phyloP scores from a whole-genome alignment of 2,329 filamentous ascomycete genomes.

The Apiospora phragmitis region DNA sequence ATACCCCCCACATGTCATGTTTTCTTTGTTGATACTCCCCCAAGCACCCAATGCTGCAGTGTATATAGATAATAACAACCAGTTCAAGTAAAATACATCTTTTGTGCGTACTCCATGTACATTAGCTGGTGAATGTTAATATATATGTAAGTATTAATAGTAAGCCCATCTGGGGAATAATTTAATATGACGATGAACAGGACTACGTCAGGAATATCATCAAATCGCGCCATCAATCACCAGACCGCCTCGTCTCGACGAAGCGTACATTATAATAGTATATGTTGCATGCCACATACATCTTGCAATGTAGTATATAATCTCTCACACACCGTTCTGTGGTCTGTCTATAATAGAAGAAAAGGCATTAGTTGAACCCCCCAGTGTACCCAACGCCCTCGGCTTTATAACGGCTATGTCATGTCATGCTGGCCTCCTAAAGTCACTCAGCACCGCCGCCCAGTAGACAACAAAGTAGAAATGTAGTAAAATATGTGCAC shows the following conservation, averaged over 20 bases:
- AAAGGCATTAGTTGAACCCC: neutral
- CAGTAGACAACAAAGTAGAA: neutral
- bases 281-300: neutral
- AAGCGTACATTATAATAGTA: neutral
- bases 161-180: neutral
- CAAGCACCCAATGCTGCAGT: neutral
- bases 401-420: slow-evolving; percentile 4
- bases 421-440: neutral
- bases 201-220: neutral
- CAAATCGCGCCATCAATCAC: neutral
- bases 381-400: slow-evolving; percentile 1
- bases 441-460: neutral
- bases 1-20: neutral
- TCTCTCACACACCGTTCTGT: neutral
- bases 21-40: neutral
- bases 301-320: neutral
- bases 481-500: neutral
- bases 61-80: neutral
- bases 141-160: neutral
- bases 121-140: no score
- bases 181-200: neutral
- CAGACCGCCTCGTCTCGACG: neutral
- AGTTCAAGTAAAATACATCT: no score
- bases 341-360: neutral
- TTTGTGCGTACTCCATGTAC: no score